Evolutionary conservation across 2,329 filamentous ascomycete species (phyloP).

Genomic region (Penicillium sp.): DNA sequence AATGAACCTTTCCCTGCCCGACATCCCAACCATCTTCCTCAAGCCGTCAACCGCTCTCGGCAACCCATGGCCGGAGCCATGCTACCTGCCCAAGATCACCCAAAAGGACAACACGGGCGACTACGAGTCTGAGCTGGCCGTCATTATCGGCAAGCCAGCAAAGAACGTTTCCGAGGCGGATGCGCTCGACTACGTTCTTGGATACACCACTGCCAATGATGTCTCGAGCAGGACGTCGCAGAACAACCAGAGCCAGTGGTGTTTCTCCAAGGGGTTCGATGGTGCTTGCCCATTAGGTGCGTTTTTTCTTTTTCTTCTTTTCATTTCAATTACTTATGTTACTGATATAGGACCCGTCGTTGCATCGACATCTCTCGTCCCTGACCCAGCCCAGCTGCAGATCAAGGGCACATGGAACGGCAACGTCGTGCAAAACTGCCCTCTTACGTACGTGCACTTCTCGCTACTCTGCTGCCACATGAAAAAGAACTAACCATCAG

Average conservation of each 20-base stretch:
- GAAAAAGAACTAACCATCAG: not conserved
- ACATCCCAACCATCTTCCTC: conserved; percentile 56
- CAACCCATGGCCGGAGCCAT: conserved; percentile 51
- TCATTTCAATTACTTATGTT: not conserved
- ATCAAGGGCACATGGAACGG: conserved; percentile 46
- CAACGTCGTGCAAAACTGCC: conserved; percentile 49
- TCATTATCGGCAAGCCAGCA: conserved; percentile 51
- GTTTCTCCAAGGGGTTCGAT: conserved; percentile 59
- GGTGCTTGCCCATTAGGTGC: conserved; percentile 52
- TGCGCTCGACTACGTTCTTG: conserved; percentile 58
- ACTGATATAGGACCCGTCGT: conserved; percentile 44
- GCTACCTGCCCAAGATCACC: conserved; percentile 52
- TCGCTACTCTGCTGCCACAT: not conserved
- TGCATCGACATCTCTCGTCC: conserved; percentile 38
- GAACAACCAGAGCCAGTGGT: conserved; percentile 53
- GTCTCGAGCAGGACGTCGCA: conserved; percentile 58
- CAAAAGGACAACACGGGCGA: conserved; percentile 53
- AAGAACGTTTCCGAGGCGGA: conserved; percentile 56
- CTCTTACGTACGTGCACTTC: conserved; percentile 33
- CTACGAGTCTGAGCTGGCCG: conserved; percentile 58
- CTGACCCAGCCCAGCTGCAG: conserved; percentile 30
- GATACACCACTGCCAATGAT: conserved; percentile 62
- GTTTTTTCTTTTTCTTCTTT: conserved; percentile 6
- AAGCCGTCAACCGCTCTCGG: conserved; percentile 54
- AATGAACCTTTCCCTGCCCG: conserved; percentile 50